Conservation (phyloP, 495 filamentous ascomycete genomes). For the Penicillium tannophilum region DNA sequence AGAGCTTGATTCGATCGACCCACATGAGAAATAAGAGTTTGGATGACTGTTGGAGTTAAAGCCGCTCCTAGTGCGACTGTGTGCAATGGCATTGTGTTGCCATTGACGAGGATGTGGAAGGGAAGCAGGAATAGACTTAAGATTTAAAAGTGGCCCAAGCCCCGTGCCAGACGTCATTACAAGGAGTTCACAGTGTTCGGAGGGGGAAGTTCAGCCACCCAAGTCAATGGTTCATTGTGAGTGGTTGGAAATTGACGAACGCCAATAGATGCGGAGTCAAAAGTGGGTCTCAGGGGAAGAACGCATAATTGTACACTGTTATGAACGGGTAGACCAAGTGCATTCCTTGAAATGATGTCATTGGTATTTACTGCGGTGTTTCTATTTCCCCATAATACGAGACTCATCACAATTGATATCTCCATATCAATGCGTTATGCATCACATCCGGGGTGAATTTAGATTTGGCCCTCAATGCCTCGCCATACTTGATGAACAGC, state of each 20-base stretch:
- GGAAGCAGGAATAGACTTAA: background rate
- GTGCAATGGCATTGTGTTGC: constrained; percentile 62
- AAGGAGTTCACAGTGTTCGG: background rate
- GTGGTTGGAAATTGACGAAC: background rate
- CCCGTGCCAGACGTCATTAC: constrained; percentile 1
- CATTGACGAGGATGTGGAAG: constrained; percentile 11
- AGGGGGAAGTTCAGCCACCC: background rate
- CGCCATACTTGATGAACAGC: constrained; percentile 36
- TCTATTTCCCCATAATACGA: background rate
- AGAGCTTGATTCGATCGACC: constrained; percentile 12
- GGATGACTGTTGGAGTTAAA: constrained; percentile 76
- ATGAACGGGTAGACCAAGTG: no score
- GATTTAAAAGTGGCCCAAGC: constrained; percentile 2
- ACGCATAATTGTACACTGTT: background rate
- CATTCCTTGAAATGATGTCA: background rate
- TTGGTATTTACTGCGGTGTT: background rate
- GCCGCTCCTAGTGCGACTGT: constrained; percentile 72
- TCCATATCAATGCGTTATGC: background rate
- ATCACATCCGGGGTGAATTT: background rate
- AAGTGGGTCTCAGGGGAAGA: background rate
- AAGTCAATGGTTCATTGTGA: background rate
- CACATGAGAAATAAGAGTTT: constrained; percentile 79
- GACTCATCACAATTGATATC: background rate
- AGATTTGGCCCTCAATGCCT: background rate
- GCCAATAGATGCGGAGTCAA: background rate